Evolutionary conservation across 2,329 filamentous ascomycete species (phyloP).

Genomic region (Seiridium unicorne): DNA sequence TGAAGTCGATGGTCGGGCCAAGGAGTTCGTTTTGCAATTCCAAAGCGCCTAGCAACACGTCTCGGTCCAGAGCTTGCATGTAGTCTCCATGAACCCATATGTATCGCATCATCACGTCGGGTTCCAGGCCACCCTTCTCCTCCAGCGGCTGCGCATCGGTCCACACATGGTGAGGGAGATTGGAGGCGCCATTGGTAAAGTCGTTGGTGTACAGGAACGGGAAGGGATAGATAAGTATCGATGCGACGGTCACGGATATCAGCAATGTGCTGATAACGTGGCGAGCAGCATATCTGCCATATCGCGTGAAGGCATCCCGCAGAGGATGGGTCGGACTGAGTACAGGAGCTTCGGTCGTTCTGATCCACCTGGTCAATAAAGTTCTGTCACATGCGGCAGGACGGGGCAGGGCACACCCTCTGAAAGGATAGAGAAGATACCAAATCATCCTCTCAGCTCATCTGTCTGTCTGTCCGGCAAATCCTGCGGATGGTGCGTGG

Average conservation of each 20-base stretch:
- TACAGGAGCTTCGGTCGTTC: conserved; percentile 71
- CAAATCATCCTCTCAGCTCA: conserved; percentile 59
- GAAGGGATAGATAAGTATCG: conserved; percentile 71
- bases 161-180: conserved; percentile 78
- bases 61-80: conserved; percentile 69
- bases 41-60: conserved; percentile 65
- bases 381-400: conserved; percentile 7
- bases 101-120: conserved; percentile 79
- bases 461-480: conserved; percentile 1
- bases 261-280: conserved; percentile 75
- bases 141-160: conserved; percentile 67
- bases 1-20: conserved; percentile 56
- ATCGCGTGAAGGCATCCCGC: conserved; percentile 62
- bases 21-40: conserved; percentile 69
- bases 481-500: background rate
- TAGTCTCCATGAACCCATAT: conserved; percentile 81
- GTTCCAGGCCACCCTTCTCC: conserved; percentile 45
- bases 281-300: conserved; percentile 68
- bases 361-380: conserved; percentile 28
- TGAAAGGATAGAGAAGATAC: conserved; percentile 74
- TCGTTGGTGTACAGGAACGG: conserved; percentile 73
- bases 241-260: conserved; percentile 69
- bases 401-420: conserved; percentile 59
- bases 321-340: conserved; percentile 65
- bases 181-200: conserved; percentile 68